Base-by-base conservation (phyloP, 768 basidiomycete species). In the Trametes gibbosa region DNA sequence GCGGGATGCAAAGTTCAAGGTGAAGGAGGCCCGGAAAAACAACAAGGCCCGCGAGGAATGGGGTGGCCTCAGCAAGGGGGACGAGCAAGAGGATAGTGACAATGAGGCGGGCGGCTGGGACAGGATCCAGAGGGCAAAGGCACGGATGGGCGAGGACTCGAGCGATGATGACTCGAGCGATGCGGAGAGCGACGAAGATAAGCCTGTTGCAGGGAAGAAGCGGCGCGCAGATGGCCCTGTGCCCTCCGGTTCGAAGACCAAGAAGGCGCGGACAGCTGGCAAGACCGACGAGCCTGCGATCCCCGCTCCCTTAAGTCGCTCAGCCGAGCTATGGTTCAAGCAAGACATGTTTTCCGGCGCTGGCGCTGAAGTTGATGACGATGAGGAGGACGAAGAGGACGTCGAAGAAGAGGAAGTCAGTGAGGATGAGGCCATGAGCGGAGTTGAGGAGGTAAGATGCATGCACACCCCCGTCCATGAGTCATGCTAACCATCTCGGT, bases 281-380 rank as follows among this genome's bases (percentile, higher is more conserved):
- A 76, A 79, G 32, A 75, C 84, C 34, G 76, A 77, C 21, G 72
- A 70, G 35, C 73, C 77, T 0, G 69, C 73, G 59, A 54, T 65
- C 17, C 61, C 71, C 19, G 65, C 69, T 0, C 68, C 74, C 14
- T 67, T 69, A 13, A 84, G 80, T 65, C 81, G 81, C 46, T 79
- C 86, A 45, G 83, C 94, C 2, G 82, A 88, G 65, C 71, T 98
- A n/a, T 99, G 97, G 97, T 99, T 98, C 75, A 87, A 90, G 63
- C 96, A 97, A 73, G 89, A 90, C 50, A 73, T 97, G 43, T 99
- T 99, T 78, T 81, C 84, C 50, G 88, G 82, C 23, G 69, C 80
- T 2, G 84, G 81, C 29, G 53, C 76, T 42, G 80, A 78, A 34
- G 71, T 71, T 10, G 76, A 77, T 41, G 75, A 75, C 19, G 76